Percentiles rank a stretch among this genome's conserved stretches.
phyloP scores from a whole-genome alignment of 2,329 filamentous ascomycete genomes.

The Alternaria sp. region DNA sequence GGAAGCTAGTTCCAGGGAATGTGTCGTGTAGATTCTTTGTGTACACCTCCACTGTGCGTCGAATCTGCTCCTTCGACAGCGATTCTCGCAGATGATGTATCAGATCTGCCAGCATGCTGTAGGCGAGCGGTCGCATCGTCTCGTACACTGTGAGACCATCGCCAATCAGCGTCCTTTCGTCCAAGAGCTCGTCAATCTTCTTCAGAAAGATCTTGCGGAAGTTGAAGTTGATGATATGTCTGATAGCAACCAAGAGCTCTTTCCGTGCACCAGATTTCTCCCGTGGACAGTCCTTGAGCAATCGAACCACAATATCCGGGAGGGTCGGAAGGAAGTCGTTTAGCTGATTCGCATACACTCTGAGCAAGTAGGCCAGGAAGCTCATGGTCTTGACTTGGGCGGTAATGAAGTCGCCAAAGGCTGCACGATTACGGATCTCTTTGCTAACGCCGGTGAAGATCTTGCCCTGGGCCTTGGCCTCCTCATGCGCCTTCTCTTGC shows the following conservation, averaged over 20 bases:
- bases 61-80: constrained; percentile 89
- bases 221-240: constrained; percentile 99
- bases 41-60: constrained; percentile 95
- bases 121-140: constrained; percentile 92
- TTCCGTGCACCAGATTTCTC: constrained; percentile 95
- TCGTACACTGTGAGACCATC: constrained; percentile 97
- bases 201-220: constrained; percentile 93
- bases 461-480: constrained; percentile 79
- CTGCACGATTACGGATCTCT: constrained; percentile 90
- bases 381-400: constrained; percentile 99
- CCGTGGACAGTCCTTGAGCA: constrained; percentile 91
- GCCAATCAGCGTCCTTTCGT: constrained; percentile 92
- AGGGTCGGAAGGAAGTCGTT: constrained; percentile 86
- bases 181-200: constrained; percentile 93
- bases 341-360: constrained; percentile 86
- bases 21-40: constrained; percentile 95
- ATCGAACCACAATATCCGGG: constrained; percentile 86
- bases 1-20: constrained; percentile 97
- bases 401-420: constrained; percentile 97
- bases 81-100: constrained; percentile 96
- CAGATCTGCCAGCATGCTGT: constrained; percentile 97
- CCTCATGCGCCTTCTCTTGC: constrained; percentile 88
- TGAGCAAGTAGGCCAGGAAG: constrained; percentile 90
- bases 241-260: constrained; percentile 92
- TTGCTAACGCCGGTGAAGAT: constrained; percentile 94